Percentiles rank a stretch among this genome's conserved stretches.
Evolutionary conservation across 2,329 filamentous ascomycete species (phyloP).

Genomic region (Aspergillus costaricaensis): DNA sequence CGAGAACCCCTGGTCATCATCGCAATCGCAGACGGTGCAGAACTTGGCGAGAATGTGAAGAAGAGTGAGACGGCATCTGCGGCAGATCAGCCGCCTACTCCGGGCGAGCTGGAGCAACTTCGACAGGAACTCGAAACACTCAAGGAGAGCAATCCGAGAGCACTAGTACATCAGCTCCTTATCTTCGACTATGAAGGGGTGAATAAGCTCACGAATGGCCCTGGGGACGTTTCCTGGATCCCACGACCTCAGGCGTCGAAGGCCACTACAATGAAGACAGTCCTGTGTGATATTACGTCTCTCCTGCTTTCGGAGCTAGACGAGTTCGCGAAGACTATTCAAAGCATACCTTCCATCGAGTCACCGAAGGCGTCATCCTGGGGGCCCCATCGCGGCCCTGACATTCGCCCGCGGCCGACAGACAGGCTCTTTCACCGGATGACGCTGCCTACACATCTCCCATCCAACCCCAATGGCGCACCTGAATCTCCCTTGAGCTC

Average conservation of each 20-base stretch:
- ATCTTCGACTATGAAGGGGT: conserved; percentile 72
- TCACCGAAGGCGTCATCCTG: conserved; percentile 62
- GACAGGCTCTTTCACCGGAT: conserved; percentile 70
- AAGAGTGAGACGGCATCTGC: conserved; percentile 16
- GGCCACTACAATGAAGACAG: conserved; percentile 76
- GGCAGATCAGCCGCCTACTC: conserved; percentile 38
- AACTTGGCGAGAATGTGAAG: conserved; percentile 53
- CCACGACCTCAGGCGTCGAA: conserved; percentile 69
- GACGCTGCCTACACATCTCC: conserved; percentile 71
- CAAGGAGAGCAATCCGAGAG: conserved; percentile 71
- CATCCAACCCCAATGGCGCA: conserved; percentile 45
- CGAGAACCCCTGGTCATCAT: conserved; percentile 81
- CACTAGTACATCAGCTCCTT: conserved; percentile 74
- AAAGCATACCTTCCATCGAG: conserved; percentile 73
- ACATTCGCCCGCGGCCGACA: conserved; percentile 41
- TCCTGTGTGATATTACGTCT: conserved; percentile 77
- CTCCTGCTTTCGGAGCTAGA: conserved; percentile 74
- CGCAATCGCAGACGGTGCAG: conserved; percentile 78
- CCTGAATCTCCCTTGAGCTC: conserved; percentile 43
- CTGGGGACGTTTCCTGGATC: conserved; percentile 69
- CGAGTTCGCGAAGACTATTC: conserved; percentile 70
- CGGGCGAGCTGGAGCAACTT: conserved; percentile 42
- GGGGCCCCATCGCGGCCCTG: conserved; percentile 55
- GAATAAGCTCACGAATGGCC: conserved; percentile 56
- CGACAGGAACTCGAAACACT: conserved; percentile 69